Percentiles rank a stretch among this genome's conserved stretches.
Evolutionary conservation across 139 green algal species (phyloP).

Genomic region (Mesotaenium endlicherianum): DNA sequence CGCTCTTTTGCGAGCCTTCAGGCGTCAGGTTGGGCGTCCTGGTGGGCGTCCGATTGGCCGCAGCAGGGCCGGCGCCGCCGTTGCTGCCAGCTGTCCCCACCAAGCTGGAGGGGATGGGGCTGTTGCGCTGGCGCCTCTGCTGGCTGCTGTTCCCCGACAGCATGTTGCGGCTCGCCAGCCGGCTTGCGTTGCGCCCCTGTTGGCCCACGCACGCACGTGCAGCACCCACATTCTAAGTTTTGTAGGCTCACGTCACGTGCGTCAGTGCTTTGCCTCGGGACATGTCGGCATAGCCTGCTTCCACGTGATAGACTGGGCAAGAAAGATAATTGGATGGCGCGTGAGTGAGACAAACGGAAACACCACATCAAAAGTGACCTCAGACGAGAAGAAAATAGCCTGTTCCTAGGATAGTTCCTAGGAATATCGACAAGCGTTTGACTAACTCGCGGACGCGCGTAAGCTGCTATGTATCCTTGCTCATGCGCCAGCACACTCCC

Average conservation of each 20-base stretch:
- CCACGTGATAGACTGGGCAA: too few relatives aligned
- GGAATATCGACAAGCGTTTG: too few relatives aligned
- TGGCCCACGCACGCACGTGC: not conserved
- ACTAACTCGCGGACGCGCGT: too few relatives aligned
- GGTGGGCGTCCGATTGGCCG: not conserved
- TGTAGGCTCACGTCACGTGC: not conserved
- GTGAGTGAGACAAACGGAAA: too few relatives aligned
- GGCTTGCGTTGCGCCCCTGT: conserved; percentile 15
- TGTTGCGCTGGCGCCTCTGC: not conserved
- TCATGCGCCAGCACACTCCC: too few relatives aligned
- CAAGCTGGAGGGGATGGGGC: not conserved
- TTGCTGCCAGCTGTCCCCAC: not conserved
- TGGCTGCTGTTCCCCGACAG: not conserved
- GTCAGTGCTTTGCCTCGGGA: not conserved
- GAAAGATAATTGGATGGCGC: too few relatives aligned
- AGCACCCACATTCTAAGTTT: not conserved
- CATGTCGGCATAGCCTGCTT: not conserved
- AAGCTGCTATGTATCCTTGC: too few relatives aligned
- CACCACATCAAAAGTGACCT: too few relatives aligned
- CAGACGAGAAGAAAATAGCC: too few relatives aligned
- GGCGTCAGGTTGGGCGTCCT: conserved; percentile 10
- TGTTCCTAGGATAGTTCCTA: too few relatives aligned
- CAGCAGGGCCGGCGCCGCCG: not conserved
- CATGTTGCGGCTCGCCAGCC: conserved; percentile 11
- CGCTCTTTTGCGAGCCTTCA: conserved; percentile 8